Conservation (phyloP, 75 land plant species). For the Pinus taeda region DNA sequence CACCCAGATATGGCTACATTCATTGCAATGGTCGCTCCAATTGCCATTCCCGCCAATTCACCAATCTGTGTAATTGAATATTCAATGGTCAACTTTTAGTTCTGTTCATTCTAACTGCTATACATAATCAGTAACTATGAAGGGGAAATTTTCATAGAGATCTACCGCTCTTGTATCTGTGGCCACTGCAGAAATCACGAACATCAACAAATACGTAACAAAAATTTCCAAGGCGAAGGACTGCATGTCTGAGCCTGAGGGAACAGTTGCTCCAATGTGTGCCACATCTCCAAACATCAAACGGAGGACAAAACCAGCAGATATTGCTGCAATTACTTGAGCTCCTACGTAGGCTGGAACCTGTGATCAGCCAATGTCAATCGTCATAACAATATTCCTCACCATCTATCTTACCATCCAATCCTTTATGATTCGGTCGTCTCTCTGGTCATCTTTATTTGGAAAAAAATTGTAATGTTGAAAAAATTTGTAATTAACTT, state of each 20-base stretch:
- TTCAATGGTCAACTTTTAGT: neutral
- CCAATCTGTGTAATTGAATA: constrained; percentile 24
- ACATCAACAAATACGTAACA: constrained; percentile 80
- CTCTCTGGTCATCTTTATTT: neutral
- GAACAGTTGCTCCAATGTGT: constrained; percentile 47
- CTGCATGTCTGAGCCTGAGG: constrained; percentile 53
- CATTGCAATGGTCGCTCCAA: constrained; percentile 50
- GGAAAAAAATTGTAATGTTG: neutral
- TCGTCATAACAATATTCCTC: neutral
- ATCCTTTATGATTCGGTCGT: neutral
- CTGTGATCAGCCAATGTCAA: constrained; percentile 21
- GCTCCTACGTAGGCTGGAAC: constrained; percentile 63
- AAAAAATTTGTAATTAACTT: too few relatives aligned
- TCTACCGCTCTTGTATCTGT: constrained; percentile 75
- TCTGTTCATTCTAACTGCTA: neutral
- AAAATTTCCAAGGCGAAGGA: constrained; percentile 64
- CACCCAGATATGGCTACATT: constrained; percentile 62
- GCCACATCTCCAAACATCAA: constrained; percentile 41
- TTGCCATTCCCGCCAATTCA: constrained; percentile 48
- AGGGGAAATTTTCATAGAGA: neutral
- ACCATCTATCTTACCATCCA: neutral
- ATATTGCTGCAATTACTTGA: constrained; percentile 52
- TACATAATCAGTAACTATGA: neutral
- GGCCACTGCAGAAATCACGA: constrained; percentile 73
- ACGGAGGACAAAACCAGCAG: constrained; percentile 49